Evolutionary conservation across 371 early-diverging fungal genomes (phyloP).

Genomic region (Smittium mucronatum): DNA sequence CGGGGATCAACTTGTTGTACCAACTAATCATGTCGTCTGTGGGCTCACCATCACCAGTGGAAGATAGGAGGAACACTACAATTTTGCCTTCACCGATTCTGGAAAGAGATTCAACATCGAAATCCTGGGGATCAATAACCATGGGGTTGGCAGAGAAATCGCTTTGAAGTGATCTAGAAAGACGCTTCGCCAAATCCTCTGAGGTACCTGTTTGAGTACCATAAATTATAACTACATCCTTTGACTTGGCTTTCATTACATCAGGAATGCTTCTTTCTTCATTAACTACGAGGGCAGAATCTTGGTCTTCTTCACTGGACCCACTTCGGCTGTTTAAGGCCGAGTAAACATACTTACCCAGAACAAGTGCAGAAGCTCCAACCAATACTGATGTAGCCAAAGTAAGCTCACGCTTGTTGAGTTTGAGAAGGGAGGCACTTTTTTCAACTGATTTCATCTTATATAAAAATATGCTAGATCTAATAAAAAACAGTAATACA

Average conservation of each 20-base stretch:
- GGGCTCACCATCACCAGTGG: slow-evolving; percentile 86
- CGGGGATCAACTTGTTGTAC: slow-evolving; percentile 34
- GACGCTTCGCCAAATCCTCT: slow-evolving; percentile 82
- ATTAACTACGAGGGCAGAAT: not conserved
- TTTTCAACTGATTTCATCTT: not conserved
- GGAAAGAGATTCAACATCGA: slow-evolving; percentile 58
- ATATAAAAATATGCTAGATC: not conserved
- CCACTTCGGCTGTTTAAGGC: not conserved
- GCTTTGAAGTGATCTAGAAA: slow-evolving; percentile 84
- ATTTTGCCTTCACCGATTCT: slow-evolving; percentile 28
- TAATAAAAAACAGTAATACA: not conserved
- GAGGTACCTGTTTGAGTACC: slow-evolving; percentile 96
- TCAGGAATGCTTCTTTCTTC: slow-evolving; percentile 24
- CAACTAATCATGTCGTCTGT: slow-evolving; percentile 84
- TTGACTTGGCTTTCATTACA: slow-evolving; percentile 34
- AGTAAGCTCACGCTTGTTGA: not conserved
- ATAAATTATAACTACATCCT: slow-evolving; percentile 59
- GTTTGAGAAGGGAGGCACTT: not conserved
- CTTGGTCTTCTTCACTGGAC: not conserved
- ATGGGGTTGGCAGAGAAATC: slow-evolving; percentile 45
- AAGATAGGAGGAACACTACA: slow-evolving; percentile 77
- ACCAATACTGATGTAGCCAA: slow-evolving; percentile 13
- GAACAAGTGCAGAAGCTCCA: slow-evolving; percentile 28
- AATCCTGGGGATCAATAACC: slow-evolving; percentile 37
- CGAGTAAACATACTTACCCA: slow-evolving; percentile 24